phyloP scores from a whole-genome alignment of 2,329 filamentous ascomycete genomes.

The Ambrosiella cleistominuta region DNA sequence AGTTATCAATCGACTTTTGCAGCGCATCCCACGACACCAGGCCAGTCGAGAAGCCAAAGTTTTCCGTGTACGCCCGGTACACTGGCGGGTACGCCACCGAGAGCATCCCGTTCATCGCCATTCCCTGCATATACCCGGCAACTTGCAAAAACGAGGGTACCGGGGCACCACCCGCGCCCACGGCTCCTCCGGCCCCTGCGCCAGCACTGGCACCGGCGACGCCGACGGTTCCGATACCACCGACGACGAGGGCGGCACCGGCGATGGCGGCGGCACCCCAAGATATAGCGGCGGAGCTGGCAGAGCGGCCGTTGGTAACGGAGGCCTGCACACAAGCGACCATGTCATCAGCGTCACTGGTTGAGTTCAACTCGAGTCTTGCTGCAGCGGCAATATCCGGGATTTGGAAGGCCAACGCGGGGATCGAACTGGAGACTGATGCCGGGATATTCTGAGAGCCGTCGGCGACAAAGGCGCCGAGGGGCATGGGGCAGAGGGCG shows the following conservation, averaged over 20 bases:
- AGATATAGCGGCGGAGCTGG: conserved; percentile 55
- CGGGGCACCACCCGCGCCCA: conserved; percentile 32
- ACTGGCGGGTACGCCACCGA: conserved; percentile 74
- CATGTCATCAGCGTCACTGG: conserved; percentile 35
- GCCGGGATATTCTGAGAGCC: conserved; percentile 57
- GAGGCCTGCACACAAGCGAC: conserved; percentile 71
- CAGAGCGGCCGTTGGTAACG: conserved; percentile 76
- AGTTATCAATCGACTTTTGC: conserved; percentile 68
- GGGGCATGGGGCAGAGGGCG: conserved; percentile 71
- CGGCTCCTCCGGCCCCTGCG: conserved; percentile 33
- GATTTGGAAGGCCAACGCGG: conserved; percentile 72
- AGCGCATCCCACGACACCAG: conserved; percentile 68
- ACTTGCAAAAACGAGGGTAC: conserved; percentile 78
- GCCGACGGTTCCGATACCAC: conserved; percentile 48
- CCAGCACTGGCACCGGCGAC: conserved; percentile 43
- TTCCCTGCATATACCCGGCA: conserved; percentile 77
- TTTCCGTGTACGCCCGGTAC: conserved; percentile 77
- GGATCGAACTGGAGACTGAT: conserved; percentile 57
- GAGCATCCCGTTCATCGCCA: conserved; percentile 93
- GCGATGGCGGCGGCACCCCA: conserved; percentile 74
- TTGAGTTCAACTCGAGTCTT: conserved; percentile 53
- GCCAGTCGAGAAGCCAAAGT: conserved; percentile 83
- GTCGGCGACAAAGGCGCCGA: conserved; percentile 52
- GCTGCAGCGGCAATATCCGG: conserved; percentile 81
- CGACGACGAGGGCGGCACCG: conserved; percentile 61